phyloP scores from a whole-genome alignment of 1,284 basidiomycete species.

The Waitea zeae region DNA sequence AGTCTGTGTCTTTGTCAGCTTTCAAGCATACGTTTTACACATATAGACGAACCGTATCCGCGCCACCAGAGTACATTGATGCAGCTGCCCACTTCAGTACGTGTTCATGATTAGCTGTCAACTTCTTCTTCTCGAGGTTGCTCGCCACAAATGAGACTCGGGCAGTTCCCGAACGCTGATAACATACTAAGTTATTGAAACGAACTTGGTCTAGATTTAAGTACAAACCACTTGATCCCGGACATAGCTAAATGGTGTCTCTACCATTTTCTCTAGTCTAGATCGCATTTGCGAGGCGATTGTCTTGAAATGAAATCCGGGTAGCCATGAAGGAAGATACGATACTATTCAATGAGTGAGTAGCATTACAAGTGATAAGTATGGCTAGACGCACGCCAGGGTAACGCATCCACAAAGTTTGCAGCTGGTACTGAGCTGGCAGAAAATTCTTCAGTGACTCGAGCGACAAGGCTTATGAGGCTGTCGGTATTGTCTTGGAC shows the following conservation, averaged over 20 bases:
- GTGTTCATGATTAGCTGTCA: slow-evolving; percentile 6
- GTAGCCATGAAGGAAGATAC: slow-evolving; percentile 12
- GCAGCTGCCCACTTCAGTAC: slow-evolving; percentile 9
- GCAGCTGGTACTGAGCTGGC: no score
- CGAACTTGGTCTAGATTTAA: no score
- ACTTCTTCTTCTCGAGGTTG: slow-evolving; percentile 6
- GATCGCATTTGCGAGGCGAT: slow-evolving; percentile 8
- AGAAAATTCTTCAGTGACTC: no score
- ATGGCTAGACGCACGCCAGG: no score
- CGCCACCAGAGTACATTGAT: slow-evolving; percentile 8
- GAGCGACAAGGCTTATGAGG: no score
- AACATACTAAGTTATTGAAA: no score
- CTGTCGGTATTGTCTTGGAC: no score
- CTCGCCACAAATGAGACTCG: slow-evolving; percentile 8
- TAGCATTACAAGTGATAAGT: no score
- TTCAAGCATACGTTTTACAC: no score
- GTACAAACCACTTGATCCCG: slow-evolving; percentile 8
- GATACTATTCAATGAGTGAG: no score
- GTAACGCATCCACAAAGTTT: no score
- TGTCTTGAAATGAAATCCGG: slow-evolving; percentile 11
- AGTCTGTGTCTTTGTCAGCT: slow-evolving; percentile 6
- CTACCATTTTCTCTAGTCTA: slow-evolving; percentile 8
- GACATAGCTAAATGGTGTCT: slow-evolving; percentile 8
- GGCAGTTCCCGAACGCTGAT: slow-evolving; percentile 6
- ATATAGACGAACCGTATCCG: slow-evolving; percentile 1